Evolutionary conservation across 768 basidiomycete genomes (phyloP).

Genomic region (Mycena belliarum): DNA sequence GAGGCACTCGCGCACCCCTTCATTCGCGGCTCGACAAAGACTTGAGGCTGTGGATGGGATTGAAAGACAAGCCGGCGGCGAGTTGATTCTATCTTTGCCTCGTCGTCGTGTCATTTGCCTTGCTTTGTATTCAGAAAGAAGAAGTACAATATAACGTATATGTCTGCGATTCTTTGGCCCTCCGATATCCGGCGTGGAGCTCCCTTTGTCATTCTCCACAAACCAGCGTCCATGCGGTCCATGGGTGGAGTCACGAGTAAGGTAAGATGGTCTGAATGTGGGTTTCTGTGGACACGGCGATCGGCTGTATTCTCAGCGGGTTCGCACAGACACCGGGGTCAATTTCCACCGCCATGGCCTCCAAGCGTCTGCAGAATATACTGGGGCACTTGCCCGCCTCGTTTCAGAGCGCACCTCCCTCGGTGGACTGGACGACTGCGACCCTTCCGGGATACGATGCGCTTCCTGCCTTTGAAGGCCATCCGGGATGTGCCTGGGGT

Average conservation of each 20-base stretch:
- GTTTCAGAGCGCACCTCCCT: not conserved
- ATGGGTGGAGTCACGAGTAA: not conserved
- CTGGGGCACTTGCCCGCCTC: constrained; percentile 3
- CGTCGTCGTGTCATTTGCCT: not conserved
- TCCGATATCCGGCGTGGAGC: no score
- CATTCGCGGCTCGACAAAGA: constrained; percentile 55
- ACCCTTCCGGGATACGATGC: constrained; percentile 29
- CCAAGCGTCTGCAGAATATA: constrained; percentile 13
- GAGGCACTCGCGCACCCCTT: constrained; percentile 90
- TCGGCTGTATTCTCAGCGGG: not conserved
- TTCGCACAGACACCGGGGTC: not conserved
- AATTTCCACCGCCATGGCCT: constrained; percentile 12
- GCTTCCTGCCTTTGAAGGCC: constrained; percentile 44
- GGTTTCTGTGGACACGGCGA: not conserved
- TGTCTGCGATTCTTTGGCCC: not conserved
- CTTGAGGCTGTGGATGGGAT: not conserved
- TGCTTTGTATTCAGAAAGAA: constrained; percentile 1
- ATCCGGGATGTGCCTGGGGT: constrained; percentile 66
- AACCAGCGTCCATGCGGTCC: no score
- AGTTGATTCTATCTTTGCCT: not conserved
- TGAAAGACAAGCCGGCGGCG: not conserved
- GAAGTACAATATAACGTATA: not conserved
- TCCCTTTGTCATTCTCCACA: no score
- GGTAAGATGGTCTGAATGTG: not conserved
- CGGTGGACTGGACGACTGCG: constrained; percentile 18